Percentiles rank a stretch among this genome's conserved stretches.
Evolutionary conservation across 441 rosid species (phyloP).

Genomic region (Jatropha multifida): DNA sequence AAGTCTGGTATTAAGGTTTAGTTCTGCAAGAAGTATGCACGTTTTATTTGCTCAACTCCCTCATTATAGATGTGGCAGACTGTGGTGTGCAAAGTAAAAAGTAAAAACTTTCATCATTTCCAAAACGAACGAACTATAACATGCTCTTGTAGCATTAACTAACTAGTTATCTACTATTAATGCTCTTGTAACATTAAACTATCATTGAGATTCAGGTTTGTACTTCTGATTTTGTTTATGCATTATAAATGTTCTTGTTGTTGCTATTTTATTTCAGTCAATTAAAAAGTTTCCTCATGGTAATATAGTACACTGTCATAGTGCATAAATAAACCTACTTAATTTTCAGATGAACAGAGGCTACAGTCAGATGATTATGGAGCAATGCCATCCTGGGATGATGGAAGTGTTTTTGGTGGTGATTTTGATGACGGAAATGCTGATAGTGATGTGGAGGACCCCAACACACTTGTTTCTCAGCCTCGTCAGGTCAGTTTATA

Average conservation of each 20-base stretch:
- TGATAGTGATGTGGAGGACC: slow-evolving; percentile 60
- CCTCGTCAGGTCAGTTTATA: slow-evolving; percentile 73
- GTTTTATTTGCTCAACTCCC: background rate
- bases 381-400: slow-evolving; percentile 58
- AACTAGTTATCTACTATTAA: background rate
- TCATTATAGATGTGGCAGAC: background rate
- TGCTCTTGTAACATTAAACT: background rate
- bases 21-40: background rate
- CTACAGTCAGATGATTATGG: slow-evolving; percentile 51
- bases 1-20: too few species aligned
- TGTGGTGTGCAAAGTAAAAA: background rate
- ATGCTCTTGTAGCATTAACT: background rate
- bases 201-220: background rate
- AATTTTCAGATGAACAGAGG: slow-evolving; percentile 52
- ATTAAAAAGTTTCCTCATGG: background rate
- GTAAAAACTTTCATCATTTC: background rate
- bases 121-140: background rate
- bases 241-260: background rate
- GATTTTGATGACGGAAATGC: slow-evolving; percentile 51
- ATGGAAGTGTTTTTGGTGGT: slow-evolving; percentile 46
- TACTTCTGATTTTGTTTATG: background rate
- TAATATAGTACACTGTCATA: background rate
- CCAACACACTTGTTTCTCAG: slow-evolving; percentile 67
- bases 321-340: background rate
- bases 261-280: background rate